Base-by-base conservation (phyloP, 306 rosid species). In the Gillenia trifoliata region DNA sequence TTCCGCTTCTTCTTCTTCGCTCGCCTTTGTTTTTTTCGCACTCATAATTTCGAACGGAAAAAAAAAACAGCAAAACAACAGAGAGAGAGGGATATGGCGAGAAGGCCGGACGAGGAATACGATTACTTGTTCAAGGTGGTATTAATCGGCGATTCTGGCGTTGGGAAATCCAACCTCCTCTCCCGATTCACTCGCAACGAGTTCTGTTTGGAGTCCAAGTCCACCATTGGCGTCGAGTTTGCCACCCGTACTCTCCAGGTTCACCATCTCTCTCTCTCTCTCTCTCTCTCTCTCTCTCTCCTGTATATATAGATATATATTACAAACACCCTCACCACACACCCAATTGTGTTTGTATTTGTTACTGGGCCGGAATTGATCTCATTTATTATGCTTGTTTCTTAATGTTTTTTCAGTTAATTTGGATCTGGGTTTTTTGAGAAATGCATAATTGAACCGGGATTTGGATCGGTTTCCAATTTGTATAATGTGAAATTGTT, bases 121-220 rank as follows among this genome's bases (percentile, higher is more conserved):
- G 97, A 91, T 80, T 93, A 91, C 61, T 81, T 93, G 87, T 93
- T 93, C 85, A 93, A 93, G 86, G 96, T 91, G 2, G 98, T 93
- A 40, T 76, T 93, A 57, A 91, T 93, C 82, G 98, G 98, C 1
- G 98, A 93, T 77, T 93, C 97, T 0, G 98, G 98, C 5, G 98
- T 93, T 17, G 98, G 98, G 0, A 93, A 93, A 75, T 93, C 98
- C 8, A 93, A 93, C 85, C 88, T 93, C 41, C 96, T 93, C 1
- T 93, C 98, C 87, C 96, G 98, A 84, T 93, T 93, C 80, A 93
- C 98, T 41, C 96, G 98, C 80, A 93, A 93, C 68, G 98, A 93
- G 83, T 93, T 93, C 54, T 89, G 97, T 63, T 84, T 93, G 77
- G 98, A 93, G 76, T 93, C 98, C 26, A 93, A 91, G 78, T 93